phyloP scores from a whole-genome alignment of 129 eudicot species.

The Scalesia atractyloides region DNA sequence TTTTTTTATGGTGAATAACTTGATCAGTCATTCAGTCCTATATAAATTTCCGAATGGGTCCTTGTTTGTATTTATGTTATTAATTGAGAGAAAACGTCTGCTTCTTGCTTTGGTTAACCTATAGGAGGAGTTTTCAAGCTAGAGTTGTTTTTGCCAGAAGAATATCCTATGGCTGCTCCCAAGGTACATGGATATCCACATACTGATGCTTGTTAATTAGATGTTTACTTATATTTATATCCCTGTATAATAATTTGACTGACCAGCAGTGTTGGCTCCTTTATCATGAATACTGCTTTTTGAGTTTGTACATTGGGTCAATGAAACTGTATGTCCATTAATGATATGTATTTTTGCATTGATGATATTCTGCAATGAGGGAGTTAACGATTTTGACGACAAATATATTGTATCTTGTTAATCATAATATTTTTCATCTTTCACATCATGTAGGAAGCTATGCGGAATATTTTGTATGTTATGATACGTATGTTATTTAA shows the following conservation, averaged over 20 bases:
- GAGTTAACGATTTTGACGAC: slow-evolving; percentile 9
- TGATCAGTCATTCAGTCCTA: slow-evolving; percentile 6
- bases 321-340: background rate
- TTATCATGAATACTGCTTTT: slow-evolving; percentile 4
- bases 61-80: background rate
- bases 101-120: slow-evolving; percentile 18
- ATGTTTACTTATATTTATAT: no score
- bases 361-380: background rate
- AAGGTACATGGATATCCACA: slow-evolving; percentile 40
- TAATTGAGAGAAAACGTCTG: background rate
- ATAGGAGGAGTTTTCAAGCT: slow-evolving; percentile 60
- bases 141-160: slow-evolving; percentile 63
- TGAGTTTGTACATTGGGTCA: background rate
- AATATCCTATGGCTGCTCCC: slow-evolving; percentile 66
- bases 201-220: slow-evolving; percentile 11
- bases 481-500: no score
- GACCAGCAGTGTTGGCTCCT: background rate
- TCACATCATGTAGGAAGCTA: no score
- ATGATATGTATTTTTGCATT: background rate
- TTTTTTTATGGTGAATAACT: background rate
- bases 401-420: background rate
- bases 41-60: slow-evolving; percentile 8
- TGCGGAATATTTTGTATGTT: no score
- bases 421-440: background rate
- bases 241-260: slow-evolving; percentile 5